Base-by-base conservation (phyloP, 2,329 filamentous ascomycete species). In the Dothidotthia symphoricarpi region DNA sequence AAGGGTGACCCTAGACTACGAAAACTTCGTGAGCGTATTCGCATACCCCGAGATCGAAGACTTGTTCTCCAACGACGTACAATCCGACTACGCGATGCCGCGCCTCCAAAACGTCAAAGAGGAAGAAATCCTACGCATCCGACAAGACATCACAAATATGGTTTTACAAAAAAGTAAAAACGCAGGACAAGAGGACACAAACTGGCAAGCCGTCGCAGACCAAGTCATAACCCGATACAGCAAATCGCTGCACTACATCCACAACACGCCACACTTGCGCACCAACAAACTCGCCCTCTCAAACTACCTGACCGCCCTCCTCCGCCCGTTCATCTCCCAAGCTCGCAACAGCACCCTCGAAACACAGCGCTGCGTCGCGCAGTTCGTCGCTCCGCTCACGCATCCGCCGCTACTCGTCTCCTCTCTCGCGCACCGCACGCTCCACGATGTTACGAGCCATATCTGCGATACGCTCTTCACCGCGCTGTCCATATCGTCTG, bases 161-260 rank as follows among this genome's bases (percentile, higher is more conserved):
- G 64, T 76, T 1, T 47, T 64, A 19, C 48, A 64, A 9, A 61
- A 47, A n/a, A 34, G 49, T 13, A 41, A 43, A 34, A 30, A 39
- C 12, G 36, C 24, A 9, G 34, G 44, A 5, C 31, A 26, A 16
- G 11, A 24, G 24, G 28, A 33, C 6, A 45, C 28, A 7, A 69
- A 86, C 51, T 89, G 86, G 86, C 85, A 88, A 56, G 73, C 68
- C 0, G 69, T 85, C 1, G 73, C 75, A 0, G 86, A 90, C 51
- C 74, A 85, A 71, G 69, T 89, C 3, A 71, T 86, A 3, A 60
- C 70, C 4, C 75, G 85, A 1, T 88, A 84, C 51, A 74, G 75
- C 3, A 68, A 75, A 22, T 70, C 80, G 16, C 64, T 89, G 17
- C 61, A 65, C 28, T 55, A 63, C 34, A 47, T 71, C 14, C 41